Percentiles rank a stretch among this genome's conserved stretches.
phyloP scores from a whole-genome alignment of 2,329 filamentous ascomycete species.

The Botrytis medusae region DNA sequence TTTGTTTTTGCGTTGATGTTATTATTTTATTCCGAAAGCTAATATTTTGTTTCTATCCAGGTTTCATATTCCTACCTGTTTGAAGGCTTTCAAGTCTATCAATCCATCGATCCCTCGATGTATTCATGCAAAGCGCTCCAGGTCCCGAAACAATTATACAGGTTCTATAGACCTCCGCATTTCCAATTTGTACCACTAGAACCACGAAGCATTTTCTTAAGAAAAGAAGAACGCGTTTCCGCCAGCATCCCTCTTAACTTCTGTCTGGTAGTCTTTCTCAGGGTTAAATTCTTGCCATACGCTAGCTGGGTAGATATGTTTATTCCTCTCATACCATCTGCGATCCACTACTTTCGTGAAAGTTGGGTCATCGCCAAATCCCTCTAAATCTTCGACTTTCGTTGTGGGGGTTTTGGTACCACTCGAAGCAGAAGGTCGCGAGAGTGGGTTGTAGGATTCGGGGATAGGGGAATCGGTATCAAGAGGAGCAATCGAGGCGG shows the following conservation, averaged over 20 bases:
- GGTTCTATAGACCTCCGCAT: neutral
- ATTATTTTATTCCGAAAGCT: neutral
- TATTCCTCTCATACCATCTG: slow-evolving; percentile 95
- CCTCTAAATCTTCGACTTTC: slow-evolving; percentile 59
- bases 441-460: slow-evolving; percentile 43
- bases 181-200: neutral
- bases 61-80: neutral
- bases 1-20: too few relatives aligned
- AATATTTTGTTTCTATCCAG: neutral
- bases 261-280: slow-evolving; percentile 76
- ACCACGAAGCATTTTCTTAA: slow-evolving; percentile 28
- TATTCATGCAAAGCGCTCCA: neutral
- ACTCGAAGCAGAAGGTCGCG: slow-evolving; percentile 35
- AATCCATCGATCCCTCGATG: neutral
- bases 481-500: slow-evolving; percentile 14
- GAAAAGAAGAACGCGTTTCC: slow-evolving; percentile 94
- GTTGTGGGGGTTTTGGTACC: slow-evolving; percentile 40
- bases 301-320: slow-evolving; percentile 96
- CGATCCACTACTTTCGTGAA: slow-evolving; percentile 93
- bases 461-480: slow-evolving; percentile 26
- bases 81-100: neutral
- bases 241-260: slow-evolving; percentile 77
- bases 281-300: slow-evolving; percentile 95
- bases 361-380: slow-evolving; percentile 72
- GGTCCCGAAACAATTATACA: neutral